Conservation (phyloP, 495 filamentous ascomycete genomes). For the Penicillium nucicola region DNA sequence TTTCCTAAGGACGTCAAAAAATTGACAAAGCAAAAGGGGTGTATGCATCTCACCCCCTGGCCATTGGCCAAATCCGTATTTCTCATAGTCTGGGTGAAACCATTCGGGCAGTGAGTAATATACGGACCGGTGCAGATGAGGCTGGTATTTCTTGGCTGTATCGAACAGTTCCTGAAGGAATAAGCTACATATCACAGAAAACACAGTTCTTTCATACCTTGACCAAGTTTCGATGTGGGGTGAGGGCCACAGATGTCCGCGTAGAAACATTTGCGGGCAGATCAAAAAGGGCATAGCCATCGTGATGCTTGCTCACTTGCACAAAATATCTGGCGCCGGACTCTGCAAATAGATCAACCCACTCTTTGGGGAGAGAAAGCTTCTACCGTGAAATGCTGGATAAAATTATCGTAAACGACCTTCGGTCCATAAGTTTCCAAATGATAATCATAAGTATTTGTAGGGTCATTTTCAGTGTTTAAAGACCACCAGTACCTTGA, state of each 20-base stretch:
- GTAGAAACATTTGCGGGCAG: slow-evolving; percentile 34
- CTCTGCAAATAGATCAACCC: slow-evolving; percentile 56
- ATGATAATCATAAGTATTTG: slow-evolving; percentile 47
- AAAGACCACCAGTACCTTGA: slow-evolving; percentile 39
- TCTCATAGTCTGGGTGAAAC: slow-evolving; percentile 51
- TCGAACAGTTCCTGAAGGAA: slow-evolving; percentile 48
- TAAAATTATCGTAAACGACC: slow-evolving; percentile 54
- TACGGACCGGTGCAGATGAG: slow-evolving; percentile 43
- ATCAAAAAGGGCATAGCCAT: slow-evolving; percentile 55
- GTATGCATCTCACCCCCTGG: slow-evolving; percentile 23
- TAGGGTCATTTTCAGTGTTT: slow-evolving; percentile 23
- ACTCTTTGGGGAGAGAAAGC: slow-evolving; percentile 48
- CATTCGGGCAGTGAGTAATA: slow-evolving; percentile 57
- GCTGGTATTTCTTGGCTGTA: slow-evolving; percentile 47
- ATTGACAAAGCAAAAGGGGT: background rate
- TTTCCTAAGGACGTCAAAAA: slow-evolving; percentile 19
- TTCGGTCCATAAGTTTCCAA: slow-evolving; percentile 46
- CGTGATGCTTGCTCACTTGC: slow-evolving; percentile 49
- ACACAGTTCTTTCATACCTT: background rate
- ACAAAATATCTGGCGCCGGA: slow-evolving; percentile 57
- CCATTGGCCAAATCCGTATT: slow-evolving; percentile 40
- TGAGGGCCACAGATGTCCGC: slow-evolving; percentile 42
- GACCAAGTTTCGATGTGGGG: slow-evolving; percentile 39
- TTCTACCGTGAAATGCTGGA: slow-evolving; percentile 49
- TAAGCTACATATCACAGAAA: background rate